Conservation (phyloP, 2,329 filamentous ascomycete species). For the Botrytis medusae region DNA sequence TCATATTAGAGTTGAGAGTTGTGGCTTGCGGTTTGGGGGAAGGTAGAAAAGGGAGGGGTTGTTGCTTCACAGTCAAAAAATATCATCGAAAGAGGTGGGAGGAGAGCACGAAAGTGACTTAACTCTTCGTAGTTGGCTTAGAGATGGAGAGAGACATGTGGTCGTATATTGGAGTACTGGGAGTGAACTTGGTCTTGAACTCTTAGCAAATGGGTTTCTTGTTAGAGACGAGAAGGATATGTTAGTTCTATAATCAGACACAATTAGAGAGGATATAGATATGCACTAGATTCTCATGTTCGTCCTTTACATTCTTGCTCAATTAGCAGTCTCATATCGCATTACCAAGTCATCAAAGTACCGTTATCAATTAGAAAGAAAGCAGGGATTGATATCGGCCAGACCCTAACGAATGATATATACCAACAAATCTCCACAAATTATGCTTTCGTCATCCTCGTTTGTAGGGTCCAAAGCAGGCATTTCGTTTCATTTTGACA, state of each 20-base stretch:
- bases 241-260: background rate
- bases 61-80: too few relatives aligned
- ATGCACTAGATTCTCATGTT: background rate
- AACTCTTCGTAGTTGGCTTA: background rate
- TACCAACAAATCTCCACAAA: background rate
- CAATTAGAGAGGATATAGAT: background rate
- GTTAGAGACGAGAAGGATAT: background rate
- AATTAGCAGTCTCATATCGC: background rate
- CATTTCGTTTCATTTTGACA: background rate
- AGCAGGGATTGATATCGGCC: background rate
- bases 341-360: background rate
- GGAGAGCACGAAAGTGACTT: background rate
- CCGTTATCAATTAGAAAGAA: background rate
- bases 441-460: background rate
- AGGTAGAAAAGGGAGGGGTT: background rate
- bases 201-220: background rate
- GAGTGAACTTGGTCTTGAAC: background rate
- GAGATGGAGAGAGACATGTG: background rate
- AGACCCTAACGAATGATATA: background rate
- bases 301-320: background rate
- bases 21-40: background rate
- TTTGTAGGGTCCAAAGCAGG: background rate
- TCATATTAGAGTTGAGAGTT: background rate
- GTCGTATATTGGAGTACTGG: background rate
- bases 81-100: background rate